Evolutionary conservation across 2,329 filamentous ascomycete species (phyloP).

Genomic region (Pestalotiopsis sp.): DNA sequence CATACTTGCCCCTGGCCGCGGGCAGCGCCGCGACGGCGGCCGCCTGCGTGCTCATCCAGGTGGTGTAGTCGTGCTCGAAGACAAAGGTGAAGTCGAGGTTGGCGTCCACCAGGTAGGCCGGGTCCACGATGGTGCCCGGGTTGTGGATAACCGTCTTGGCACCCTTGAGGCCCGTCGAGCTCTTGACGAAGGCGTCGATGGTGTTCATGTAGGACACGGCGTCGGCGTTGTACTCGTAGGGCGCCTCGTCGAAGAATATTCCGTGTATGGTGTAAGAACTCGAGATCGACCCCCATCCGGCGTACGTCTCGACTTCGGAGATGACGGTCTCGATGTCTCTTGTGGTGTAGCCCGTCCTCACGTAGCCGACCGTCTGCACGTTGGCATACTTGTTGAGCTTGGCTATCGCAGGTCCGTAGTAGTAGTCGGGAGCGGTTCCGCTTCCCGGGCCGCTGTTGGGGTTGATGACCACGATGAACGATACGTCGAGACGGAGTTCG

Average conservation of each 20-base stretch:
- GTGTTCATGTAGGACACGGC: background rate
- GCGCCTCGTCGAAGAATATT: slow-evolving; percentile 40
- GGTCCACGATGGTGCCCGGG: background rate
- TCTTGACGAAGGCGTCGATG: background rate
- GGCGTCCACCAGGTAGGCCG: background rate
- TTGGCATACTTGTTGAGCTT: slow-evolving; percentile 38
- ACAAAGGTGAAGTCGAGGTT: background rate
- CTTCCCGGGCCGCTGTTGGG: slow-evolving; percentile 32
- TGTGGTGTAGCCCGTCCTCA: slow-evolving; percentile 34
- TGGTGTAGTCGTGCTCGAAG: background rate
- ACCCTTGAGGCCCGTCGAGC: background rate
- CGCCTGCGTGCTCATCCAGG: background rate
- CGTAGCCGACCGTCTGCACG: slow-evolving; percentile 39
- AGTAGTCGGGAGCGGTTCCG: slow-evolving; percentile 29
- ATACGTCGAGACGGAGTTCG: background rate
- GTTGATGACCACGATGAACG: slow-evolving; percentile 24
- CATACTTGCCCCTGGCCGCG: background rate
- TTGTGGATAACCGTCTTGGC: background rate
- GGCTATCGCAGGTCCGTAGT: slow-evolving; percentile 33
- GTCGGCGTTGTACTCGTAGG: slow-evolving; percentile 20
- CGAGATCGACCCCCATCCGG: slow-evolving; percentile 29
- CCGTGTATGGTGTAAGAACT: slow-evolving; percentile 31
- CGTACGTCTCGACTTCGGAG: slow-evolving; percentile 35
- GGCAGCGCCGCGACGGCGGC: background rate
- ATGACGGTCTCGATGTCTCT: slow-evolving; percentile 30